Evolutionary conservation across 768 basidiomycete genomes (phyloP).

Genomic region (Boletus tylopilopsis): DNA sequence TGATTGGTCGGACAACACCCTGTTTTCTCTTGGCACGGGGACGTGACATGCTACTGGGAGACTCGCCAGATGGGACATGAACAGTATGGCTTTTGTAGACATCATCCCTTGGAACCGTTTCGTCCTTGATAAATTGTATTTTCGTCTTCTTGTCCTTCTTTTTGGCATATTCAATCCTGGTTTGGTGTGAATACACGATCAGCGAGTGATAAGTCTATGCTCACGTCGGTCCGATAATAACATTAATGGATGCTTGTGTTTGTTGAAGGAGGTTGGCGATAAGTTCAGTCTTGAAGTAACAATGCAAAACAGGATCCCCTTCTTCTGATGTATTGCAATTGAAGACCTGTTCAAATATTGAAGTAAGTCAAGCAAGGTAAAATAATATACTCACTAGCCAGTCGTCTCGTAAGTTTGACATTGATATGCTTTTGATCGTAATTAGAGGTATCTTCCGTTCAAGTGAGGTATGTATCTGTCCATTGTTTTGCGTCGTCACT

Average conservation of each 20-base stretch:
- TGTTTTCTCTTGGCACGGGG: slow-evolving; percentile 87
- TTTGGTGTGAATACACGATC: slow-evolving; percentile 12
- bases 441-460: slow-evolving; percentile 90
- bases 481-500: slow-evolving; percentile 58
- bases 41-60: slow-evolving; percentile 73
- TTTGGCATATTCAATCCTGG: slow-evolving; percentile 84
- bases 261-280: slow-evolving; percentile 75
- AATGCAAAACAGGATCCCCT: slow-evolving; percentile 89
- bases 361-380: background rate
- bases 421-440: slow-evolving; percentile 79
- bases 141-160: slow-evolving; percentile 94
- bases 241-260: slow-evolving; percentile 70
- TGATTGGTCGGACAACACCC: slow-evolving; percentile 80
- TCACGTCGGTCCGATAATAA: slow-evolving; percentile 75
- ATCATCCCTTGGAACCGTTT: slow-evolving; percentile 73
- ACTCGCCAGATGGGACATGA: slow-evolving; percentile 84
- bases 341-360: slow-evolving; percentile 50
- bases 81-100: slow-evolving; percentile 92
- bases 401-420: slow-evolving; percentile 91
- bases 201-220: slow-evolving; percentile 27
- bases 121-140: slow-evolving; percentile 88
- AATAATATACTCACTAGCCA: slow-evolving; percentile 67
- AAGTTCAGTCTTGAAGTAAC: slow-evolving; percentile 95
- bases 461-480: slow-evolving; percentile 49
- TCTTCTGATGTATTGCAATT: slow-evolving; percentile 82